Evolutionary conservation across 371 early-diverging fungal species (phyloP).

Genomic region (Mucor racemosus): DNA sequence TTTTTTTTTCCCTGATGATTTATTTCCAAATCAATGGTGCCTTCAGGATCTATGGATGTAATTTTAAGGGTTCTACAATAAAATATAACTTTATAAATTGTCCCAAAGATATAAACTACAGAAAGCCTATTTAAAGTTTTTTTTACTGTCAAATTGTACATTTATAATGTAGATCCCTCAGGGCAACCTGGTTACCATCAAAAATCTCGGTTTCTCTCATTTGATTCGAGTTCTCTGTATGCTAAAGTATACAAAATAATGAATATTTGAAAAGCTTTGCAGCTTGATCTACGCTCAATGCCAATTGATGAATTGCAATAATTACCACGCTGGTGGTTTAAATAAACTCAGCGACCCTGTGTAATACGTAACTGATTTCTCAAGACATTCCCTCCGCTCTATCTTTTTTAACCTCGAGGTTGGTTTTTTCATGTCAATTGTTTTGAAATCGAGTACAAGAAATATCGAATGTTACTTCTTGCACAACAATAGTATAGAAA

Average conservation of each 20-base stretch:
- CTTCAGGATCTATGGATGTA: background rate
- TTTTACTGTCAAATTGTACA: background rate
- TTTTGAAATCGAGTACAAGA: too few species aligned
- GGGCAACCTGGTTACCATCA: background rate
- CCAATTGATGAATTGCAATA: background rate
- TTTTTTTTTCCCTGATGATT: background rate
- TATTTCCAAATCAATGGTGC: background rate
- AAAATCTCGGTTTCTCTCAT: background rate
- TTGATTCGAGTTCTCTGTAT: background rate
- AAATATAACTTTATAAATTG: background rate
- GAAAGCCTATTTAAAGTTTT: background rate
- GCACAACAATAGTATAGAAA: background rate
- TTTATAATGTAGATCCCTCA: background rate
- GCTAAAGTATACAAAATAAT: background rate
- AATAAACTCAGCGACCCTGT: background rate
- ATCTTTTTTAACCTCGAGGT: background rate
- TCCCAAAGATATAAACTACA: background rate
- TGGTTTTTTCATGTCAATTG: background rate
- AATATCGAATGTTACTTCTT: background rate
- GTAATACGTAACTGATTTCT: background rate
- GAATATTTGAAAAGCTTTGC: background rate
- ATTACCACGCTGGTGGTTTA: background rate
- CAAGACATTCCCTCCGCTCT: background rate
- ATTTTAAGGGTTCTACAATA: background rate
- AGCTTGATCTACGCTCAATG: background rate